phyloP scores from a whole-genome alignment of 306 rosid genomes.

The Cucumis hystrix region DNA sequence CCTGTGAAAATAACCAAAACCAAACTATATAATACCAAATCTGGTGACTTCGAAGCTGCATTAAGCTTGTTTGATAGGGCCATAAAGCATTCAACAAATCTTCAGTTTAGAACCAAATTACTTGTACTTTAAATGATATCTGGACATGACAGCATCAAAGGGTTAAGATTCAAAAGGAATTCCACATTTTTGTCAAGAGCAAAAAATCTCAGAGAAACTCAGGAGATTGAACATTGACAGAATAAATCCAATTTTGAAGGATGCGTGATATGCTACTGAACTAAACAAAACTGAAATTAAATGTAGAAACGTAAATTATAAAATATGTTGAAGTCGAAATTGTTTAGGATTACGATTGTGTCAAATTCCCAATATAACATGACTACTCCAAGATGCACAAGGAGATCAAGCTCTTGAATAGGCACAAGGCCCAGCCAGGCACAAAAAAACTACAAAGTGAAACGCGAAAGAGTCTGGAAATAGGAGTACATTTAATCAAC shows the following conservation, averaged over 20 bases:
- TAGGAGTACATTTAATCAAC: no score
- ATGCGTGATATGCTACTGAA: conserved; percentile 21
- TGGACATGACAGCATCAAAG: conserved; percentile 63
- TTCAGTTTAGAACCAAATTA: conserved; percentile 40
- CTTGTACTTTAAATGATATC: conserved; percentile 44
- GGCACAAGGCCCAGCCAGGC: no score
- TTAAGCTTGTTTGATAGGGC: conserved; percentile 33
- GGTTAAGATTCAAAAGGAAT: conserved; percentile 44
- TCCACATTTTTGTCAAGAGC: conserved; percentile 36
- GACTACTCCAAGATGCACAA: no score
- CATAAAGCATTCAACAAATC: conserved; percentile 33
- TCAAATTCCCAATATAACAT: no score
- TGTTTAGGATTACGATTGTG: no score
- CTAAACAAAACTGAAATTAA: no score
- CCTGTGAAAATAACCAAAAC: no score
- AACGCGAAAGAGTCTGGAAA: no score
- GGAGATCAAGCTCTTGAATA: no score
- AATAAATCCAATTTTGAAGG: conserved; percentile 33
- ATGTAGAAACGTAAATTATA: no score
- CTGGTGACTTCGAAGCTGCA: conserved; percentile 45
- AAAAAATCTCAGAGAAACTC: conserved; percentile 34
- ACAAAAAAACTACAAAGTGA: no score
- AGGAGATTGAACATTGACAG: conserved; percentile 37
- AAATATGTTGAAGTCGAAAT: no score
- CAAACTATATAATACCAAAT: conserved; percentile 30